Percentiles rank a stretch among this genome's conserved stretches.
These are phyloP conservation scores for Pseudogymnoascus sp. DNA, from an alignment of 2,329 filamentous ascomycete species.

Conservation along the genomic window DNA sequence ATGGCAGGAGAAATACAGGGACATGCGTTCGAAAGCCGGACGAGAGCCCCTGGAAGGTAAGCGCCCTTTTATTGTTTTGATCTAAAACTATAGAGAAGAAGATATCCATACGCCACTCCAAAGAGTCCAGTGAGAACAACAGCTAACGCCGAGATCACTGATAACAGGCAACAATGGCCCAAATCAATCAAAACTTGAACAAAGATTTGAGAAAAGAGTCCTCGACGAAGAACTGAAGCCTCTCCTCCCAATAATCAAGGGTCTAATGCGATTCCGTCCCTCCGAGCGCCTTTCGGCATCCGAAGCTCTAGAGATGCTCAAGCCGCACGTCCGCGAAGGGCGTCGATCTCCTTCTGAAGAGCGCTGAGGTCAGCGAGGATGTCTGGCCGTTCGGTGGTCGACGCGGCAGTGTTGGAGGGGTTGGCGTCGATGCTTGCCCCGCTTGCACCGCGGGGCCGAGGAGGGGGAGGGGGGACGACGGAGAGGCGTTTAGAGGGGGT, in stretches of 20 bases:
- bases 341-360: conserved; percentile 71
- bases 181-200: conserved; percentile 14
- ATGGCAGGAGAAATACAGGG: conserved; percentile 18
- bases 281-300: conserved; percentile 8
- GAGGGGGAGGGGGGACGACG: conserved; percentile 26
- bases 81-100: conserved; percentile 8
- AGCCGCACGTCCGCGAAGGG: conserved; percentile 40
- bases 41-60: neutral
- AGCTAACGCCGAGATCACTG: neutral
- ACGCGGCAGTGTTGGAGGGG: conserved; percentile 20
- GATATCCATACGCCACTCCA: neutral
- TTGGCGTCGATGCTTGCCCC: conserved; percentile 25
- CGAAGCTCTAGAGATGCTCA: neutral
- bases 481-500: conserved; percentile 33
- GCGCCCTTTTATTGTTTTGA: neutral
- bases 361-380: conserved; percentile 68
- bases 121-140: neutral
- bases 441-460: conserved; percentile 38
- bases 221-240: neutral
- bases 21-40: neutral
- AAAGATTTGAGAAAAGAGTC: neutral
- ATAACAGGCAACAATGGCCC: neutral
- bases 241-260: neutral
- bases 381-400: conserved; percentile 36
- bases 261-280: neutral